Base-by-base conservation (phyloP, 2,329 filamentous ascomycete species). In the Hortaea werneckii region DNA sequence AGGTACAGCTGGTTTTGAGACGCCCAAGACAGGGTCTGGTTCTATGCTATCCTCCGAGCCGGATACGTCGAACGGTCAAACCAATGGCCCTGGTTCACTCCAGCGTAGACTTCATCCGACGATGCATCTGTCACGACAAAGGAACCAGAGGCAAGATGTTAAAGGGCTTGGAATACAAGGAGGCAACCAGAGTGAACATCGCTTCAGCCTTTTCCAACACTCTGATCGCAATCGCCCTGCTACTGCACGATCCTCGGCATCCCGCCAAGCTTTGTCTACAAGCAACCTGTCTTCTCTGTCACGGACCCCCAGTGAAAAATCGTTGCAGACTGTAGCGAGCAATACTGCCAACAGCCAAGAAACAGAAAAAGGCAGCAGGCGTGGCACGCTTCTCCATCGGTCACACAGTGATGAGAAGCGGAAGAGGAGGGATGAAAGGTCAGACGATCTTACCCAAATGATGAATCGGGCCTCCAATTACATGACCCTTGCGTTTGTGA, bases 401-500 rank as follows among this genome's bases (percentile, higher is more conserved):
- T 30, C 46, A n/a, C 45, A 52, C 13, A 50, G 47, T 20, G 51
- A 54, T 10, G 51, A 55, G 20, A 51, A 49, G 44, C 54, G 51
- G 41, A 55, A 56, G 40, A 54, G 54, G 60, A 77, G 79, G 42
- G 78, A 83, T 45, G 77, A 80, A 49, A 76, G 79, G 5, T 84
- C 83, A 1, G 92, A 98, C 61, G 94, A 98, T 61, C 73, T 98
- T 37, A 92, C 87, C 8, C 87, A 94, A 69, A 98, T 98, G 92
- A 90, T 98, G 67, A 82, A 80, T 44, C 83, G 92, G 29, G 92
- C 92, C 3, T 95, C 87, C 47, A 94, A 89, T 63, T 98, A 94
- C 70, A 95, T 95, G 88, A 95, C 92, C 0, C 82, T 98, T 50
- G 84, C 90, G 2, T 89, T 94, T 65, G 88, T 98, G 65, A 92